Conservation (phyloP, 2,329 filamentous ascomycete genomes). For the Rosellinia necatrix region DNA sequence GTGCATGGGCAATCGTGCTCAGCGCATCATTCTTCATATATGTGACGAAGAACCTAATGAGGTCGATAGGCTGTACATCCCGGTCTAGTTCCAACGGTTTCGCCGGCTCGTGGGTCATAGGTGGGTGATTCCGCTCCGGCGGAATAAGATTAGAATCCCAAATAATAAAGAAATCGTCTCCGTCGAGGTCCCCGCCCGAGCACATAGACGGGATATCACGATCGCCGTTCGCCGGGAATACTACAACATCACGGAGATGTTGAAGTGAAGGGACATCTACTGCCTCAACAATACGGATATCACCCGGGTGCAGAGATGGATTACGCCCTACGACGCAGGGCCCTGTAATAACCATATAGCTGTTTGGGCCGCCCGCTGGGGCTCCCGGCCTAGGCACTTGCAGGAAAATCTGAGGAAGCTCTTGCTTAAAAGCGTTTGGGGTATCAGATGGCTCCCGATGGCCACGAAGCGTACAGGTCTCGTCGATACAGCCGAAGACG, state of each 20-base stretch:
- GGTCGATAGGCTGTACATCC: constrained; percentile 71
- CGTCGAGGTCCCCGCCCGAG: constrained; percentile 92
- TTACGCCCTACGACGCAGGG: constrained; percentile 87
- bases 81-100: constrained; percentile 59
- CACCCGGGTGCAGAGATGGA: constrained; percentile 90
- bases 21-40: constrained; percentile 93
- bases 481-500: constrained; percentile 85
- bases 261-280: constrained; percentile 74
- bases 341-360: constrained; percentile 71
- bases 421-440: constrained; percentile 46
- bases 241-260: constrained; percentile 83
- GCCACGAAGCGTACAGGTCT: constrained; percentile 76
- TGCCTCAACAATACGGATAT: constrained; percentile 85
- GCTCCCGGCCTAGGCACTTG: constrained; percentile 70
- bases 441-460: constrained; percentile 55
- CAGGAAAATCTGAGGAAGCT: constrained; percentile 85
- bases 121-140: constrained; percentile 62
- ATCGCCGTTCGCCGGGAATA: constrained; percentile 83
- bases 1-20: constrained; percentile 77
- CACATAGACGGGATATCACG: constrained; percentile 90
- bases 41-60: constrained; percentile 83
- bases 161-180: constrained; percentile 92
- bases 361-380: constrained; percentile 54
- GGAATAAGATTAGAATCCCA: constrained; percentile 83
- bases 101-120: constrained; percentile 76